Evolutionary conservation across 345 rosid species (phyloP), one percentile per base, ranked within the genome.

Genomic region (Eucalyptus microcorys): DNA sequence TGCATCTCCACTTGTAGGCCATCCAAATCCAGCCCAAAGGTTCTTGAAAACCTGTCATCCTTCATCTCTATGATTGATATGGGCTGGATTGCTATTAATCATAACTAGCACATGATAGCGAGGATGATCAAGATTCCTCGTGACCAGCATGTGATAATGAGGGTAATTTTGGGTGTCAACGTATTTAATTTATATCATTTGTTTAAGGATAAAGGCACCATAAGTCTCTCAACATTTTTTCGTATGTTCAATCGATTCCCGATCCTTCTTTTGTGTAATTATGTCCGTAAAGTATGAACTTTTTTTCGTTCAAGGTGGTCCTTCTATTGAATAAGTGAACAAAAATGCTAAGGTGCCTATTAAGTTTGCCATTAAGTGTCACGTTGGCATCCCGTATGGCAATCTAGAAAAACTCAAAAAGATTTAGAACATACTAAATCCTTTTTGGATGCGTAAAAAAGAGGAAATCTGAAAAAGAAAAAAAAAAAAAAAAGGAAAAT

Each of bases 31-130:
- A 19, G 10, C 55, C 24, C 24, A 52, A 19, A 1, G 55, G 0
- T 52, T 52, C 55, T 19, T 19, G 1, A 52, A 52, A 52, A 52
- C 24, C 1, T 19, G 55, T 9, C 55, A 52, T 52, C 24, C 24
- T 52, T 52, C 10, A 19, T 52, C 24, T 52, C 22, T 52, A 52
- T 19, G 0, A 52, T 52, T 7, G 10, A 52, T 52, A 52, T 52
- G 55, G 55, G 24, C 4, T 0, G 10, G 24, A 7, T 17, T 19
- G 2, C 24, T 52, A 52, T 52, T 19, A 52, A 52, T 52, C 55
- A 52, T 52, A 52, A 52, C 10, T 0, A 52, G 55, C 55, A 52
- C 1, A 0, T 7, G 24, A 52, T 1, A 19, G 4, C 0, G 2
- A 52, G 24, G 55, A 52, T 52, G 22, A 52, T 52, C 55, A 19